Percentiles rank a stretch among this genome's conserved stretches.
Conservation (phyloP, 352 stramenopile species). For the Phytophthora hibernalis region DNA sequence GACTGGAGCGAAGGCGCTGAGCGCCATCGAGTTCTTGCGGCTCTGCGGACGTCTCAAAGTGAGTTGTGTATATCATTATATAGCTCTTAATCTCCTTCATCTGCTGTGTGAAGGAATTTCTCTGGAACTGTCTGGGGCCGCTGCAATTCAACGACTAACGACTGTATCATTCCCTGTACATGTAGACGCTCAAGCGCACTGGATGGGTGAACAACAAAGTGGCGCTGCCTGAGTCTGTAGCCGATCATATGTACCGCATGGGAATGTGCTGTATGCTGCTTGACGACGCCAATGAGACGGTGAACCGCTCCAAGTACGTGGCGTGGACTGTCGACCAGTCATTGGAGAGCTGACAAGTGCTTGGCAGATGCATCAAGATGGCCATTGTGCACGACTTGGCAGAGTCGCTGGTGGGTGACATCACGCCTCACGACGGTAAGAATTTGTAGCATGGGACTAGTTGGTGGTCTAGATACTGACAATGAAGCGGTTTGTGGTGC, state of each 20-base stretch:
- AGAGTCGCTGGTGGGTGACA: constrained; percentile 94
- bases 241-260: constrained; percentile 95
- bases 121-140: constrained; percentile 1
- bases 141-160: constrained; percentile 1
- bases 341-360: constrained; percentile 12
- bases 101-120: neutral
- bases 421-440: constrained; percentile 90
- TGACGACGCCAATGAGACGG: constrained; percentile 68
- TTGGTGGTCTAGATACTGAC: constrained; percentile 1
- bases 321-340: constrained; percentile 8
- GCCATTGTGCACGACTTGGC: constrained; percentile 94
- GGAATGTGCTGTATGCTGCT: constrained; percentile 92
- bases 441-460: neutral
- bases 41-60: constrained; percentile 85
- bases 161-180: constrained; percentile 25
- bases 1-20: constrained; percentile 68
- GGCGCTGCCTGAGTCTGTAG: constrained; percentile 89
- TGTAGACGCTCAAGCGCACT: constrained; percentile 88
- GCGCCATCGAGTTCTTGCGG: constrained; percentile 81
- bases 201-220: constrained; percentile 95
- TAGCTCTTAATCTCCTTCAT: constrained; percentile 1
- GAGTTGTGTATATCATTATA: neutral
- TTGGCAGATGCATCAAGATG: constrained; percentile 88
- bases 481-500: neutral
- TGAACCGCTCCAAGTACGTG: constrained; percentile 73